Base-by-base conservation (phyloP, 495 filamentous ascomycete genomes). In the Tetracladium setigerum region DNA sequence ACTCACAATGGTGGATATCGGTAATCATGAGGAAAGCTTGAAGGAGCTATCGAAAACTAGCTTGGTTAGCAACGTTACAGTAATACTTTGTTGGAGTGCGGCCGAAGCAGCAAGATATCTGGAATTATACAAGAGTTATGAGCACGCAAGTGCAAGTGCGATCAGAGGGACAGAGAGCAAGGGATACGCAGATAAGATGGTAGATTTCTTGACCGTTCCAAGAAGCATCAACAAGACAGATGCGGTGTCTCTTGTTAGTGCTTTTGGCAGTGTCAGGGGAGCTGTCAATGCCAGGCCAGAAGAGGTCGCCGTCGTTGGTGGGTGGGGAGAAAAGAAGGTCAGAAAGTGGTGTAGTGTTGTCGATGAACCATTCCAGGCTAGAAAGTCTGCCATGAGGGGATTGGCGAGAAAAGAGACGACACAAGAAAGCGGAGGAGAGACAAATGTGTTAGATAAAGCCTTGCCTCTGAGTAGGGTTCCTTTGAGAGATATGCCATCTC, bases 241-340 rank as follows among this genome's bases (percentile, higher is more conserved):
- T 64, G 86, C 94, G 0, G 79, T 95, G 2, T 83, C 84, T 33
- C 67, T 97, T 33, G 87, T 96, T 6, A 81, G 83, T 31, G 86
- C 81, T 13, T 97, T 96, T 68, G 94, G 94, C 5, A 91, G 82
- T 46, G 61, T 97, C 27, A 77, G 83, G 56, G 83, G 84, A 18
- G 92, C 91, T 0, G 68, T 97, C 30, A 97, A 96, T 67, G 90
- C 87, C 12, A 72, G 79, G 11, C 81, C 86, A 1, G 94, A 99
- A 56, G 84, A 94, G 63, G 70, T 97, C 37, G 74, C 78, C 22
- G 62, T 86, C 35, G 78, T 99, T 22, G 75, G 83, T 5, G 92
- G 92, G 9, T 97, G 90, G 90, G 92, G 92, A 14, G 87, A 95
- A 69, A 91, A 84, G 69, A 99, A 97, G 63, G 87, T 95, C 6